Base-by-base conservation (phyloP, 495 filamentous ascomycete genomes). In the Lophium mytilinum region DNA sequence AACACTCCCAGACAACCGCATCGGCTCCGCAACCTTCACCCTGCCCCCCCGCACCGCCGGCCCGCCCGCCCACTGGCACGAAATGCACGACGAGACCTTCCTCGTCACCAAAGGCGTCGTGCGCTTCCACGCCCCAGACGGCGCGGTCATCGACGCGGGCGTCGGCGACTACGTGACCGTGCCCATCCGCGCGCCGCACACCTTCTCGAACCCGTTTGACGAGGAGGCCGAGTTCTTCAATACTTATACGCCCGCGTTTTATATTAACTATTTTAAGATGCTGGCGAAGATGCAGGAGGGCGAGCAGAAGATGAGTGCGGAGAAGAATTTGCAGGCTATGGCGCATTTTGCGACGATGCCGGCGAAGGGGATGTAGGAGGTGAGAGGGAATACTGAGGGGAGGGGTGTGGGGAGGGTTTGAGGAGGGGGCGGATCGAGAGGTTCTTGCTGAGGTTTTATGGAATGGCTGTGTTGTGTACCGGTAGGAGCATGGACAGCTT, bases 11-110 rank as follows among this genome's bases (percentile, higher is more conserved):
- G 74, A 77, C 60, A 76, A 78, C 65, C 75, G 78, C 47, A 68
- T 82, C 57, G 74, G 76, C 52, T 48, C 62, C 30, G 72, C 78
- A 37, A 69, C 76, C 52, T 61, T 81, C 50, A 73, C 69, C 53
- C 49, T 82, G 9, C 75, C 76, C 0, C 67, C 77, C 0, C 70
- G 70, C 1, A 73, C 71, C 11, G 65, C 73, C 4, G 79, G 77
- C 4, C 79, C 78, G 8, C 69, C 69, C 15, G 55, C 65, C 3
- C 70, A 74, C 62, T 76, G 71, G 73, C 72, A 75, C 64, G 69
- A 72, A 56, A 76, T 80, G 72, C 79, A 82, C 65, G 77, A 81
- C 57, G 77, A 81, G 68, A 72, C 75, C 33, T 82, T 81, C 68
- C 66, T 80, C 41, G 68, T 80, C 21, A 79, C 72, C 6, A 70